These are phyloP conservation scores for Tephrocybe sp. DNA, from an alignment of 768 basidiomycete species.

Conservation along the genomic window DNA sequence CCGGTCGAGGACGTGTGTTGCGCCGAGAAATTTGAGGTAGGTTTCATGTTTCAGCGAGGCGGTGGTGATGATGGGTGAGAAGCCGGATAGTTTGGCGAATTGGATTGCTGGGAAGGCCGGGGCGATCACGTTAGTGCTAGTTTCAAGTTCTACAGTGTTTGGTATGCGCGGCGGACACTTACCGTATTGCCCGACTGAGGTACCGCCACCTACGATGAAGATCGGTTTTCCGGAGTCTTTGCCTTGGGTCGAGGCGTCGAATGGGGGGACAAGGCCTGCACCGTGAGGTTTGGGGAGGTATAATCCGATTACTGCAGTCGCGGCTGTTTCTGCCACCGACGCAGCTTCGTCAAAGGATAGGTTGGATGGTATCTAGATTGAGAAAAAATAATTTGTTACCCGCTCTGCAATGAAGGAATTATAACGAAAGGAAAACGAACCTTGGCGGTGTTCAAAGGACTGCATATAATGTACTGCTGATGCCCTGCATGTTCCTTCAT, in stretches of 20 bases:
- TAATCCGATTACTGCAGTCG: slow-evolving; percentile 28
- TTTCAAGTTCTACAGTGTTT: too few relatives aligned
- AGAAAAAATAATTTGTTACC: too few relatives aligned
- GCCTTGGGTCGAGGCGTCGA: slow-evolving; percentile 27
- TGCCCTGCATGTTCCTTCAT: slow-evolving; percentile 8
- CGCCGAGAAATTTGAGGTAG: slow-evolving; percentile 31
- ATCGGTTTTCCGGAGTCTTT: slow-evolving; percentile 24
- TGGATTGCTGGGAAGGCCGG: slow-evolving; percentile 20
- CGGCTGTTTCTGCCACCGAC: slow-evolving; percentile 27
- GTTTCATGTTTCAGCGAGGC: slow-evolving; percentile 30
- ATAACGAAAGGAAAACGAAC: too few relatives aligned
- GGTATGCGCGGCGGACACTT: too few relatives aligned
- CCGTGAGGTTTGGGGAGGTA: slow-evolving; percentile 27
- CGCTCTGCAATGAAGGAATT: too few relatives aligned
- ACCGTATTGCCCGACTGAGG: slow-evolving; percentile 38
- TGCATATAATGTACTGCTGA: slow-evolving; percentile 25
- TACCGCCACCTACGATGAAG: slow-evolving; percentile 34
- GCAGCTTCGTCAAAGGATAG: slow-evolving; percentile 34
- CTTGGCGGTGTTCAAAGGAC: slow-evolving; percentile 17
- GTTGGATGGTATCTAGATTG: slow-evolving; percentile 29
- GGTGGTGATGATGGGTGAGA: slow-evolving; percentile 37
- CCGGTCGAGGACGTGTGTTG: slow-evolving; percentile 33
- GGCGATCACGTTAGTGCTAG: too few relatives aligned
- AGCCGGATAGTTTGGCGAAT: slow-evolving; percentile 33
- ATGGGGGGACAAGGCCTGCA: slow-evolving; percentile 27